These are phyloP conservation scores for Tetrapisispora phaffii DNA, from an alignment of 805 yeast genomes.

Conservation along the genomic window DNA sequence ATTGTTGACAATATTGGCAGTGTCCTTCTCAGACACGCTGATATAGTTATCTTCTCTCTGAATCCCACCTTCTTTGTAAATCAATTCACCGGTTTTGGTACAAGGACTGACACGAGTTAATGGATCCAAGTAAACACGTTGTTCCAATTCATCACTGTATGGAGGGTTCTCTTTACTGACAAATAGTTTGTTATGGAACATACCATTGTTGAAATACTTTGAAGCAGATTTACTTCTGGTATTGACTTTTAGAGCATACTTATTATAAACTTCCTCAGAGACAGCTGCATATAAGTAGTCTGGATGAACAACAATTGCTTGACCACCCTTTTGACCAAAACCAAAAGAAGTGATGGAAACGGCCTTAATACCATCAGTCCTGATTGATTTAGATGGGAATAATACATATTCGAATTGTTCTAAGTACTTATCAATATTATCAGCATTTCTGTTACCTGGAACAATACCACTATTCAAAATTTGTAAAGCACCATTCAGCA, in stretches of 20 bases:
- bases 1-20: constrained; percentile 51
- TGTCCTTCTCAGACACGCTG: constrained; percentile 34
- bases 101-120: constrained; percentile 43
- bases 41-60: constrained; percentile 40
- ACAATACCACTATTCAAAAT: constrained; percentile 84
- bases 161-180: constrained; percentile 92
- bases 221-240: constrained; percentile 83
- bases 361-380: constrained; percentile 96
- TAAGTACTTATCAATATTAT: constrained; percentile 76
- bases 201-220: constrained; percentile 91
- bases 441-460: constrained; percentile 99
- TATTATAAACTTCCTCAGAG: constrained; percentile 58
- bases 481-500: constrained; percentile 97
- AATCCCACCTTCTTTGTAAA: constrained; percentile 40
- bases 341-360: constrained; percentile 96
- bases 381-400: constrained; percentile 87
- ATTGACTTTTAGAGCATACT: constrained; percentile 59
- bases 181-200: constrained; percentile 83
- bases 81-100: constrained; percentile 31
- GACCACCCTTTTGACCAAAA: constrained; percentile 99
- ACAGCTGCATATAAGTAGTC: constrained; percentile 86
- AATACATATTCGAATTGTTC: constrained; percentile 81
- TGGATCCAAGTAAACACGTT: constrained; percentile 90
- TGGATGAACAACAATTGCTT: constrained; percentile 83
- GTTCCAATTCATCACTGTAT: constrained; percentile 79